Conservation (phyloP, 441 rosid species). For the Erysimum cheiri region DNA sequence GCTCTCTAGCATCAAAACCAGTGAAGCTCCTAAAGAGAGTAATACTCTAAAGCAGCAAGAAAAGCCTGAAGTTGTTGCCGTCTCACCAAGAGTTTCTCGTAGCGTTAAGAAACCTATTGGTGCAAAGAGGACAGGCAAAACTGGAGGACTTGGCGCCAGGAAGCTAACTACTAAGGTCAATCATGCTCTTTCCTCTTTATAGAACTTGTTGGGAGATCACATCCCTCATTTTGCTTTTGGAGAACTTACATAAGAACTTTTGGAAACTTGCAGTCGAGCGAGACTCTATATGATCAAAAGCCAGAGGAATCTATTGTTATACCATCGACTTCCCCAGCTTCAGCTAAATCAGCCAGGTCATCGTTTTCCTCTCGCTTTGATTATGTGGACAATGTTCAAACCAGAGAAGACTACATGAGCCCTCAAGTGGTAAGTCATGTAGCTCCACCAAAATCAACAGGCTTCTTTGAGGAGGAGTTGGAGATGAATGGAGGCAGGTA, state of each 20-base stretch:
- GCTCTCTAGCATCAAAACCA: constrained; percentile 54
- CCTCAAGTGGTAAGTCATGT: constrained; percentile 80
- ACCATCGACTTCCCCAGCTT: constrained; percentile 55
- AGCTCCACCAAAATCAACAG: constrained; percentile 86
- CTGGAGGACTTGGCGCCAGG: constrained; percentile 92
- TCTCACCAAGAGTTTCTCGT: constrained; percentile 60
- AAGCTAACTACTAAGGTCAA: constrained; percentile 84
- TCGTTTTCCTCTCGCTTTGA: constrained; percentile 84
- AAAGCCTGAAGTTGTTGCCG: constrained; percentile 50
- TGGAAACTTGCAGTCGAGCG: constrained; percentile 68
- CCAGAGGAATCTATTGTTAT: constrained; percentile 72
- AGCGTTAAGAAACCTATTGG: constrained; percentile 86
- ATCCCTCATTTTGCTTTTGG: background rate
- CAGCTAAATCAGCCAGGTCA: constrained; percentile 59
- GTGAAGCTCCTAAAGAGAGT: constrained; percentile 58
- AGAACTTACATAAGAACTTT: background rate
- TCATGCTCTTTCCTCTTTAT: background rate
- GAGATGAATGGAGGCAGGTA: constrained; percentile 71
- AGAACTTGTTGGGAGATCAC: background rate
- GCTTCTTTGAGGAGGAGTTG: constrained; percentile 77
- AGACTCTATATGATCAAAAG: constrained; percentile 89
- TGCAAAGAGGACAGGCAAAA: constrained; percentile 73
- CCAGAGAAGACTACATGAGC: constrained; percentile 51
- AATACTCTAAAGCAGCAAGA: constrained; percentile 48
- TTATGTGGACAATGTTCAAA: constrained; percentile 69